Evolutionary conservation across 2,329 filamentous ascomycete genomes (phyloP), one percentile per base, ranked within the genome.

Genomic region (Paecilomyces niveus): DNA sequence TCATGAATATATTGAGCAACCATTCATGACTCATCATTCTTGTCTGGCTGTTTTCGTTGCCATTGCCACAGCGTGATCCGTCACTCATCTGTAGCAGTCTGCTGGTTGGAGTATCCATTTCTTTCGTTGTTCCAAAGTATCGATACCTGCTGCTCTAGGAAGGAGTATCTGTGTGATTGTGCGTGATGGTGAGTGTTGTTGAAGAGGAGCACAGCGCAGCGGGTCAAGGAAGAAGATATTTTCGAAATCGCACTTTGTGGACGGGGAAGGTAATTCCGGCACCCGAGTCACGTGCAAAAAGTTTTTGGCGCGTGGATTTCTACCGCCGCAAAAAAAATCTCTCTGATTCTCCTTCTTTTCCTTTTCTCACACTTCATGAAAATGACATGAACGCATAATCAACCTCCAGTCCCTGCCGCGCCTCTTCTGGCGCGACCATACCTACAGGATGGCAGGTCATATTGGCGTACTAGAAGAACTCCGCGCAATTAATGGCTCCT

Each of bases 371-470:
- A 76, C 74, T 72, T 73, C 63, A 67, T 67, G 39, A 72, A 65
- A 56, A 61, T 58, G 67, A 67, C 65, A 70, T 68, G 75, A 75
- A 77, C 75, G 75, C 75, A 76, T 77, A 78, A 77, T 78, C 75
- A 78, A 77, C 75, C 75, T 76, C 74, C 75, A 76, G 68, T 71
- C 68, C 70, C 70, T 71, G 29, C 32, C 56, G 50, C 26, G 22
- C 50, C 26, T 62, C 50, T 55, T 58, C 51, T 54, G 54, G 33
- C 18, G 29, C 24, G 39, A n/a, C 31, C 21, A 59, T 56, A 57
- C 57, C 66, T 64, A 76, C 74, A 74, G 74, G 71, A 72, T 77
- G 74, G 74, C 66, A 70, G 75, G 75, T 78, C 75, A 78, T 77
- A 78, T 77, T 78, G 74, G 75, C 75, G 75, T 73, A 76, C 75